phyloP scores from a whole-genome alignment of 208 protist species.

The Acanthamoeba royreba region DNA sequence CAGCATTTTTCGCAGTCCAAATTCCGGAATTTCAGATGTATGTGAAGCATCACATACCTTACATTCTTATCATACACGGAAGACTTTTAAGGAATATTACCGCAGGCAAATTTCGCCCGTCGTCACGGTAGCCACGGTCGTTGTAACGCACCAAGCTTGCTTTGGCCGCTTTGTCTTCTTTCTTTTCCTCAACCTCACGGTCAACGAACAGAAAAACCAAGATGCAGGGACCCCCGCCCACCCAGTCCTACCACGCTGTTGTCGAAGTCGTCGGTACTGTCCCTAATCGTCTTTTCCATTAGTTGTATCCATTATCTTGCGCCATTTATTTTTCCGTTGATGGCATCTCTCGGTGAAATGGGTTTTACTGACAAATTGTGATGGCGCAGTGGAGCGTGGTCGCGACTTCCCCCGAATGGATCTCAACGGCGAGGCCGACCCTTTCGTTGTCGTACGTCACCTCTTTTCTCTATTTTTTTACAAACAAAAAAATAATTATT shows the following conservation, averaged over 20 bases:
- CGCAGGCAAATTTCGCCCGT: no score
- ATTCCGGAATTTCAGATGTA: no score
- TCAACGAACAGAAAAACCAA: neutral
- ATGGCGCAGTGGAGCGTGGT: neutral
- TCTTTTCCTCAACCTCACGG: no score
- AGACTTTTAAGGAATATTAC: neutral
- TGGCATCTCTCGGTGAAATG: no score
- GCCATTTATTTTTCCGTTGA: no score
- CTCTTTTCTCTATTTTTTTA: neutral
- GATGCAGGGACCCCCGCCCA: neutral
- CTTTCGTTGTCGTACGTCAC: neutral
- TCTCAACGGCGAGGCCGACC: slow-evolving; percentile 9
- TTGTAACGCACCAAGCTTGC: no score
- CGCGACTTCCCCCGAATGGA: slow-evolving; percentile 31
- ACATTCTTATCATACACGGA: no score
- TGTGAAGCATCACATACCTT: neutral
- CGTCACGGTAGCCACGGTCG: no score
- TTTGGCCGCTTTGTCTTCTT: no score
- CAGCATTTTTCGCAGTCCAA: no score
- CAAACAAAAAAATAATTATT: no score
- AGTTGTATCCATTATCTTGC: neutral
- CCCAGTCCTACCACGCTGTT: neutral
- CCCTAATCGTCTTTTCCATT: neutral
- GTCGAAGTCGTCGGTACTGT: neutral
- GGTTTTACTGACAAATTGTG: no score